Conservation (phyloP, 2,329 filamentous ascomycete genomes). For the Cytospora chrysosperma region DNA sequence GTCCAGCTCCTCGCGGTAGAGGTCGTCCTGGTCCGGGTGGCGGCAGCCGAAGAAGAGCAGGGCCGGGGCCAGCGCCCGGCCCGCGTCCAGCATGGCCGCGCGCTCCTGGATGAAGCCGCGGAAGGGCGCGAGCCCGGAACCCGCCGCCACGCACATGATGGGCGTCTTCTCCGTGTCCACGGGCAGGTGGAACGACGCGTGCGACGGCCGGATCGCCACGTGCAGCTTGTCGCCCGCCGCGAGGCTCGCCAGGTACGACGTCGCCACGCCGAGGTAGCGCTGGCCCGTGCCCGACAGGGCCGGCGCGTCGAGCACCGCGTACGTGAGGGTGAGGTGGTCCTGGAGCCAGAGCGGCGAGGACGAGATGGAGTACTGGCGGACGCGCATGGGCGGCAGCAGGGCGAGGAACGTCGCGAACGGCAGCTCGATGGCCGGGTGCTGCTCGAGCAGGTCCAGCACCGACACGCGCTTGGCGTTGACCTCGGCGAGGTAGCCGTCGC, state of each 20-base stretch:
- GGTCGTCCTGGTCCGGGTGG: conserved; percentile 51
- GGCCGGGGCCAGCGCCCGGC: conserved; percentile 54
- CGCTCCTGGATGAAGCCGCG: conserved; percentile 62
- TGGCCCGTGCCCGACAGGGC: conserved; percentile 49
- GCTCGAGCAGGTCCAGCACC: conserved; percentile 61
- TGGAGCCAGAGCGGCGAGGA: conserved; percentile 65
- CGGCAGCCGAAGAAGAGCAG: conserved; percentile 67
- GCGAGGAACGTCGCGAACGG: conserved; percentile 59
- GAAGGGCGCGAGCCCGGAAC: conserved; percentile 60
- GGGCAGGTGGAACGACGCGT: conserved; percentile 49
- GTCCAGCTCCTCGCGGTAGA: conserved; percentile 60
- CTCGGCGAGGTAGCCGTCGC: conserved; percentile 39
- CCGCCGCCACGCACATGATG: conserved; percentile 51
- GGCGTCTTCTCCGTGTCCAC: conserved; percentile 45
- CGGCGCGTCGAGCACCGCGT: conserved; percentile 60
- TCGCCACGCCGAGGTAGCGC: conserved; percentile 55
- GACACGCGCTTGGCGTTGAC: conserved; percentile 51
- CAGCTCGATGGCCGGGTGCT: conserved; percentile 51
- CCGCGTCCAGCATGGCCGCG: conserved; percentile 48
- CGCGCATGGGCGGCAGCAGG: conserved; percentile 62
- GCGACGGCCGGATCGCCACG: conserved; percentile 49
- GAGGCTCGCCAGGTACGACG: conserved; percentile 56
- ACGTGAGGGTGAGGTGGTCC: conserved; percentile 61
- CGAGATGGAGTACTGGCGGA: conserved; percentile 60
- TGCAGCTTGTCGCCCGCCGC: conserved; percentile 42